Percentiles rank a stretch among this genome's conserved stretches.
phyloP scores from a whole-genome alignment of 306 rosid genomes.

The Castanea sativa region DNA sequence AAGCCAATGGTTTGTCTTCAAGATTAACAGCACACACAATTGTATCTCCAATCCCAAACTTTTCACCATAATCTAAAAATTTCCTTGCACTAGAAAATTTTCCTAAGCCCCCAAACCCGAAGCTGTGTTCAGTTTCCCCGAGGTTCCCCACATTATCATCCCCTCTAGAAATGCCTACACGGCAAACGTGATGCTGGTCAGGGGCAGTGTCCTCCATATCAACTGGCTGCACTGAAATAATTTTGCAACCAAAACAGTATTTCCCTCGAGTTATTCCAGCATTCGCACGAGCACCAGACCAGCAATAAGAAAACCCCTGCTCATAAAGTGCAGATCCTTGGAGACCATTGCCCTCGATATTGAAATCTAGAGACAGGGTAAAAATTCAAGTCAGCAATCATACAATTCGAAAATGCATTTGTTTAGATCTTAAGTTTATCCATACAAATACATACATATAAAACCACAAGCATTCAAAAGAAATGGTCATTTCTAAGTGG shows the following conservation, averaged over 20 bases:
- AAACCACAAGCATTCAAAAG: not conserved
- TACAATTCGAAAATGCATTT: not conserved
- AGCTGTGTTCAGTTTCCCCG: conserved; percentile 49
- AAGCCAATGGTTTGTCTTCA: conserved; percentile 47
- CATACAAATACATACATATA: not conserved
- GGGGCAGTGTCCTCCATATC: conserved; percentile 33
- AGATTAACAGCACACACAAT: conserved; percentile 50
- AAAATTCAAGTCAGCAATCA: not conserved
- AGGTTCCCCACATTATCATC: conserved; percentile 43
- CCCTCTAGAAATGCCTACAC: conserved; percentile 56
- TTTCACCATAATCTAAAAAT: conserved; percentile 44
- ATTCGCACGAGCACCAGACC: conserved; percentile 57
- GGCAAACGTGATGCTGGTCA: conserved; percentile 44
- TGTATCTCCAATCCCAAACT: conserved; percentile 55
- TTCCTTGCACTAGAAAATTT: conserved; percentile 36
- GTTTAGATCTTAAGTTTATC: not conserved
- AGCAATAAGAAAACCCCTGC: conserved; percentile 60
- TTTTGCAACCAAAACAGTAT: conserved; percentile 54
- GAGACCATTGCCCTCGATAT: conserved; percentile 28
- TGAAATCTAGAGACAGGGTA: conserved; percentile 42
- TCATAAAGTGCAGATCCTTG: conserved; percentile 42
- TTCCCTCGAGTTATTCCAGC: conserved; percentile 48
- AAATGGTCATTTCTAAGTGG: not conserved
- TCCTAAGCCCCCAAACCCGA: conserved; percentile 55
- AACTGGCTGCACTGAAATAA: conserved; percentile 40